Percentiles rank a stretch among this genome's conserved stretches.
phyloP scores from a whole-genome alignment of 805 yeast genomes.

The Ogataea nonfermentans region DNA sequence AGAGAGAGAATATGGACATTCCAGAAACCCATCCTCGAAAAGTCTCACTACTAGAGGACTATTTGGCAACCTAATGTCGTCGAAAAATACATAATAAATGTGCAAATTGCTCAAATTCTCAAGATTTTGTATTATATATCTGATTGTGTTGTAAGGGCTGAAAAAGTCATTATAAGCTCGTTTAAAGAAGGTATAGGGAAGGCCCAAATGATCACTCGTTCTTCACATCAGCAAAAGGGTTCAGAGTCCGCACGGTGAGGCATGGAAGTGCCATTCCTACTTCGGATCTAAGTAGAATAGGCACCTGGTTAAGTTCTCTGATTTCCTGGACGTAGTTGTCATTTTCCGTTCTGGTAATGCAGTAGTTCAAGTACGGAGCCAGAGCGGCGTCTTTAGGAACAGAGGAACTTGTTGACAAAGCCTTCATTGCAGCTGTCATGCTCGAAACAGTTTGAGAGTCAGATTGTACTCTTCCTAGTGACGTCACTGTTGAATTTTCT shows the following conservation, averaged over 20 bases:
- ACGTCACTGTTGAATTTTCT: conserved; percentile 24
- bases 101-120: too few species aligned
- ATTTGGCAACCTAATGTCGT: conserved; percentile 14
- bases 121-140: conserved; percentile 1
- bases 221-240: conserved; percentile 57
- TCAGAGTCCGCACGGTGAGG: conserved; percentile 84
- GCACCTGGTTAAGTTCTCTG: conserved; percentile 71
- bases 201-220: conserved; percentile 12
- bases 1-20: conserved; percentile 31
- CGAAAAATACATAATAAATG: not conserved
- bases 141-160: conserved; percentile 2
- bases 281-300: conserved; percentile 84
- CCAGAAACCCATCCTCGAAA: conserved; percentile 20
- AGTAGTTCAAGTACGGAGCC: conserved; percentile 54
- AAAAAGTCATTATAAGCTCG: conserved; percentile 11
- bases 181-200: conserved; percentile 20
- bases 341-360: conserved; percentile 60
- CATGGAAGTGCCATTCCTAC: conserved; percentile 96
- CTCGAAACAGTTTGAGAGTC: conserved; percentile 7
- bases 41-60: conserved; percentile 19
- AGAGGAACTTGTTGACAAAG: conserved; percentile 4
- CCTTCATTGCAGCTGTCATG: conserved; percentile 7
- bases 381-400: conserved; percentile 38
- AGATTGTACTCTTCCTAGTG: conserved; percentile 8
- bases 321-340: conserved; percentile 75